These are phyloP conservation scores for Tricholoma furcatifolium DNA, from an alignment of 768 basidiomycete genomes.

Conservation along the genomic window DNA sequence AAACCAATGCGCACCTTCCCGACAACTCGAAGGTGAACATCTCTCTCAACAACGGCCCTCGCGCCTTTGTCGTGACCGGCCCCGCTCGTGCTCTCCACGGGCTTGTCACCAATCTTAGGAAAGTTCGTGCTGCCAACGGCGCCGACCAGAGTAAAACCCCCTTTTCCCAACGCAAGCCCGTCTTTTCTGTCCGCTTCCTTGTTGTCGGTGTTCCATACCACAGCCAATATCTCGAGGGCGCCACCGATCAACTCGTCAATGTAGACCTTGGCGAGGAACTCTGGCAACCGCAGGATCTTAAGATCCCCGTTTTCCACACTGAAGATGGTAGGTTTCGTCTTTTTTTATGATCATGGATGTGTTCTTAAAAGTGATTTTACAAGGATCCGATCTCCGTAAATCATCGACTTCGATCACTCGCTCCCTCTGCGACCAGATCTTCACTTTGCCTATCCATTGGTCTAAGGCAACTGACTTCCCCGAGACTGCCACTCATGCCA, in stretches of 20 bases:
- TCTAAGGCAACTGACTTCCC: conserved; percentile 87
- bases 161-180: conserved; percentile 92
- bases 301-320: conserved; percentile 88
- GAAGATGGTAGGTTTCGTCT: conserved; percentile 69
- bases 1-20: conserved; percentile 86
- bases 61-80: conserved; percentile 90
- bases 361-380: neutral
- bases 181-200: conserved; percentile 90
- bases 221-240: conserved; percentile 76
- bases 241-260: conserved; percentile 71
- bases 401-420: conserved; percentile 73
- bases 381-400: conserved; percentile 85
- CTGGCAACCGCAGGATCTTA: conserved; percentile 67
- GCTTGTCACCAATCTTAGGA: conserved; percentile 86
- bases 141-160: conserved; percentile 93
- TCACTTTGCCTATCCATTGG: conserved; percentile 93
- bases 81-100: conserved; percentile 91
- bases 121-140: conserved; percentile 83
- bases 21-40: conserved; percentile 76
- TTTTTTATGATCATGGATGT: neutral
- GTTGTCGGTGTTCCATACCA: conserved; percentile 97
- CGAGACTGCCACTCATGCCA: conserved; percentile 84
- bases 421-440: conserved; percentile 92
- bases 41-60: conserved; percentile 91
- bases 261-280: conserved; percentile 80